Evolutionary conservation across 257 asterid species (phyloP).

Genomic region (Primulina huaijiensis): DNA sequence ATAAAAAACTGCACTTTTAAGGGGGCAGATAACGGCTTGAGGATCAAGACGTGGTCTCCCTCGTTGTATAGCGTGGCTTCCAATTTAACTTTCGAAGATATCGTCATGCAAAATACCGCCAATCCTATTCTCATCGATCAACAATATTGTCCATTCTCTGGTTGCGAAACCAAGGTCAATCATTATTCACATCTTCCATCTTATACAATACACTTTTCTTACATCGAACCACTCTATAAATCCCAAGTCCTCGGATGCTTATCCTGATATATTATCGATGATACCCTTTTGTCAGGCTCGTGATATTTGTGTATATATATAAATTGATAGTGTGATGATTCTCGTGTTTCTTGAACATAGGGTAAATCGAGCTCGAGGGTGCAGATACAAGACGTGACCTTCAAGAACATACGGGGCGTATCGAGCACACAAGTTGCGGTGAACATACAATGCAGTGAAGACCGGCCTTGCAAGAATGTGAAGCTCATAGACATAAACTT

Average conservation of each 20-base stretch:
- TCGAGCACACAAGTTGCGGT: slow-evolving; percentile 50
- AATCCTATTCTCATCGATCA: slow-evolving; percentile 76
- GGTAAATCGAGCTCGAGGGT: slow-evolving; percentile 36
- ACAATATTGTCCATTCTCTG: slow-evolving; percentile 42
- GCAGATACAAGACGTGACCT: slow-evolving; percentile 53
- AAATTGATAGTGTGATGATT: too few species aligned
- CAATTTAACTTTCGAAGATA: slow-evolving; percentile 38
- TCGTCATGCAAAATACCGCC: slow-evolving; percentile 41
- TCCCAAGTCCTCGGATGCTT: too few species aligned
- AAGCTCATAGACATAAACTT: slow-evolving; percentile 45
- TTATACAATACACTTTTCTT: too few species aligned
- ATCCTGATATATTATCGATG: too few species aligned
- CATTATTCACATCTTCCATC: too few species aligned
- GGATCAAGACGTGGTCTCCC: slow-evolving; percentile 71
- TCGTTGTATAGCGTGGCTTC: slow-evolving; percentile 40
- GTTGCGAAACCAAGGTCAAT: slow-evolving; percentile 25
- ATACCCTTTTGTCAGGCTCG: too few species aligned
- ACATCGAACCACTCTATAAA: too few species aligned
- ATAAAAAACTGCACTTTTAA: slow-evolving; percentile 43
- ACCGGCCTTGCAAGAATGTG: slow-evolving; percentile 50
- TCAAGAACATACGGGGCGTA: slow-evolving; percentile 54
- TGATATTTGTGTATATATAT: too few species aligned
- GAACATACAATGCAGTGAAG: slow-evolving; percentile 41
- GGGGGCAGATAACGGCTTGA: slow-evolving; percentile 54
- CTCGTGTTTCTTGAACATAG: slow-evolving; percentile 21